Base-by-base conservation (phyloP, 495 filamentous ascomycete genomes). In the Xylaria acuta region DNA sequence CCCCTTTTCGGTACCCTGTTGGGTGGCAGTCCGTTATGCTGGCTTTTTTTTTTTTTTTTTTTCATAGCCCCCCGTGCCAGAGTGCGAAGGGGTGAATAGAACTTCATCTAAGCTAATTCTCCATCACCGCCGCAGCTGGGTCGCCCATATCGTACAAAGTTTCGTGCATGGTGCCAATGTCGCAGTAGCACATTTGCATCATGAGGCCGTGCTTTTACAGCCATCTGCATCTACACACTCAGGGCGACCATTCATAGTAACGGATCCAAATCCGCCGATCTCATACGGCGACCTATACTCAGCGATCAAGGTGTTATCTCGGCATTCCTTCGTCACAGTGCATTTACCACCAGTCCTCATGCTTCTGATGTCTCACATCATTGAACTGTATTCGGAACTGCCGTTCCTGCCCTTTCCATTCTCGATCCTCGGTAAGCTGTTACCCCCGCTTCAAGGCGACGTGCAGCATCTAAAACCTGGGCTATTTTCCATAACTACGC, bases 151-250 rank as follows among this genome's bases (percentile, higher is more conserved):
- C n/a, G 81, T 86, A 2, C 88, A 90, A 71, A 86, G 80, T 73
- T 89, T 89, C 56, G 85, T 87, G 43, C 87, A 89, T 71, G 87
- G 86, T 41, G 83, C 85, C 69, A 89, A 90, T 75, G 86, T 87
- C 27, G 86, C 87, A 1, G 77, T 89, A 67, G 87, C 87, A 5
- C 88, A 90, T 63, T 79, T 90, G n/a, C 77, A 88, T n/a, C 86
- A 88, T 58, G 71, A 73, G 45, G 71, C 71, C 3, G 71, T 16
- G 25, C 64, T 73, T 38, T 3, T 56, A 16, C 53, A 51, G 9
- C 41, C 71, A 12, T 63, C 71, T 0, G 54, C 43, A 45, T 64
- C 71, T 8, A 41, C 32, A 16, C 47, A 58, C 18, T 73, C 71
- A 16, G 71, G 71, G 25, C 47, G 83, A 64, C 78, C 80, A 36